Percentiles rank a stretch among this genome's conserved stretches.
phyloP scores from a whole-genome alignment of 192 early-diverging fungal genomes.

The Coemansia sp. region DNA sequence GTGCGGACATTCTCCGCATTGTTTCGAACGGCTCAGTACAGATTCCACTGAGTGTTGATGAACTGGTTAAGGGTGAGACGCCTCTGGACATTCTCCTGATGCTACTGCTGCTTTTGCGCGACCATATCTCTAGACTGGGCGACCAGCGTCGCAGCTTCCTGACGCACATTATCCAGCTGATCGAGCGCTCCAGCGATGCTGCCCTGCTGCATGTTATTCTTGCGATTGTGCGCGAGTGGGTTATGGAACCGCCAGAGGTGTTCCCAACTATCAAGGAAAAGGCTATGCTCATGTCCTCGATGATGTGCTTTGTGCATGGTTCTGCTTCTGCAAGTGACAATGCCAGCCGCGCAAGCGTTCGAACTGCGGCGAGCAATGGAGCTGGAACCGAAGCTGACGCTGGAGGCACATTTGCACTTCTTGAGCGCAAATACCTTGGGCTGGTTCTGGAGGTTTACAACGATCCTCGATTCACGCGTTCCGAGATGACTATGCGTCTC shows the following conservation, averaged over 20 bases:
- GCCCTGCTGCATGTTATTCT: slow-evolving; percentile 74
- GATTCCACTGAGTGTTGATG: slow-evolving; percentile 36
- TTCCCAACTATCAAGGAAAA: slow-evolving; percentile 98
- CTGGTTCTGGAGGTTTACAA: slow-evolving; percentile 93
- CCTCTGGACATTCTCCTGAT: slow-evolving; percentile 46
- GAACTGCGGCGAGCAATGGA: slow-evolving; percentile 15
- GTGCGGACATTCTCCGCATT: slow-evolving; percentile 23
- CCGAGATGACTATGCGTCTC: slow-evolving; percentile 89
- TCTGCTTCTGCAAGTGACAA: slow-evolving; percentile 60
- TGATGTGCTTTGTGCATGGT: slow-evolving; percentile 82
- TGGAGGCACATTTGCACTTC: slow-evolving; percentile 38
- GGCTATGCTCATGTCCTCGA: slow-evolving; percentile 84
- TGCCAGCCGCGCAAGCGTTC: slow-evolving; percentile 33
- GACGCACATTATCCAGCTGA: slow-evolving; percentile 74
- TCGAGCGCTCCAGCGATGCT: slow-evolving; percentile 79
- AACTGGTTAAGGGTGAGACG: slow-evolving; percentile 41
- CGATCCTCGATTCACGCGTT: slow-evolving; percentile 74
- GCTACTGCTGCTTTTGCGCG: slow-evolving; percentile 56
- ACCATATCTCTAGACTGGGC: slow-evolving; percentile 68
- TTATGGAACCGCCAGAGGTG: slow-evolving; percentile 73
- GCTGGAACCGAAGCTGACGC: slow-evolving; percentile 5
- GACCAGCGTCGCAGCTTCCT: slow-evolving; percentile 89
- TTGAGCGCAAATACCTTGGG: slow-evolving; percentile 82
- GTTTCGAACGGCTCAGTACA: slow-evolving; percentile 27
- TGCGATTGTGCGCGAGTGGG: slow-evolving; percentile 85